Evolutionary conservation across 2,329 filamentous ascomycete genomes (phyloP).

Genomic region (Neopestalotiopsis clavispora): DNA sequence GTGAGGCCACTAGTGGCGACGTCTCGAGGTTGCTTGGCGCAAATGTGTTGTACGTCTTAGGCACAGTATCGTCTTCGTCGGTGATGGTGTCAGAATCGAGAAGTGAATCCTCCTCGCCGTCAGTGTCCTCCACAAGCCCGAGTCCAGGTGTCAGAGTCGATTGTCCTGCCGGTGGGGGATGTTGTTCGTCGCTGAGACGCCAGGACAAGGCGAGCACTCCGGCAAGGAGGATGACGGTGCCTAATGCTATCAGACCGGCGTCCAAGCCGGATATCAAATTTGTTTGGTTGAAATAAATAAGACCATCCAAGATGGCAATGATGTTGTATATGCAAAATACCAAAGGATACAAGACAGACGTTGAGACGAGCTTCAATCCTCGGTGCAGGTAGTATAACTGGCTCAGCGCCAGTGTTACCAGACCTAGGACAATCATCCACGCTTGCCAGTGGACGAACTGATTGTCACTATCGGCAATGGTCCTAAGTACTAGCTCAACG

Average conservation of each 20-base stretch:
- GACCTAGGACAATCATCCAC: conserved; percentile 85
- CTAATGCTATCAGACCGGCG: conserved; percentile 82
- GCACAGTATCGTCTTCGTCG: conserved; percentile 44
- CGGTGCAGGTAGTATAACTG: conserved; percentile 96
- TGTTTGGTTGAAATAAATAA: conserved; percentile 95
- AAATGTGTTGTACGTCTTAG: conserved; percentile 55
- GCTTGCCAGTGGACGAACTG: conserved; percentile 96
- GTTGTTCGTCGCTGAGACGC: conserved; percentile 83
- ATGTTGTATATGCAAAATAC: conserved; percentile 99
- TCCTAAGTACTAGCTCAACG: conserved; percentile 89
- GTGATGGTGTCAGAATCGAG: conserved; percentile 53
- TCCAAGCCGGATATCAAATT: conserved; percentile 77
- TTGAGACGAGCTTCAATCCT: conserved; percentile 92
- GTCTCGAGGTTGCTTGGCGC: conserved; percentile 42
- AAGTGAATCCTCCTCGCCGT: conserved; percentile 63
- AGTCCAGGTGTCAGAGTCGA: conserved; percentile 82
- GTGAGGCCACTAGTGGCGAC: conserved; percentile 43
- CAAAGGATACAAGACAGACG: conserved; percentile 92
- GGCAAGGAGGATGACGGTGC: conserved; percentile 82
- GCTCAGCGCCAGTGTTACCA: conserved; percentile 80
- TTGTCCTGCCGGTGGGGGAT: conserved; percentile 62
- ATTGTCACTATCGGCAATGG: conserved; percentile 83
- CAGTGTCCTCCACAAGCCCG: conserved; percentile 75
- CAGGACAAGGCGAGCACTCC: conserved; percentile 93
- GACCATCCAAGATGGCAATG: conserved; percentile 92